A percentile compares a stretch with the other conserved stretches of the same genome.
These are phyloP conservation scores for Gleditsia sinensis DNA, from an alignment of 306 rosid species.

Conservation along the genomic window DNA sequence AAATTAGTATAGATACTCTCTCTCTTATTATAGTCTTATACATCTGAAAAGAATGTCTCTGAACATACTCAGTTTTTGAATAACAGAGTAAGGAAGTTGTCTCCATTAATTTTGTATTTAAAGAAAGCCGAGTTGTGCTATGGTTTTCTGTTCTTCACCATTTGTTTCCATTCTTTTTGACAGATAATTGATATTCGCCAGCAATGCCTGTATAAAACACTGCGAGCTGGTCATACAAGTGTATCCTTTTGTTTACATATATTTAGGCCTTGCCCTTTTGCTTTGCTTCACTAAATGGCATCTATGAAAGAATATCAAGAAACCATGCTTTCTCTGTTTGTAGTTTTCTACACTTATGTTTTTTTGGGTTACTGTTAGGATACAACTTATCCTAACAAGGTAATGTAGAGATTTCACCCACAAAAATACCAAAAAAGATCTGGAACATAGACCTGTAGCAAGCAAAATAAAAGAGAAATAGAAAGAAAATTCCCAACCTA, in stretches of 20 bases:
- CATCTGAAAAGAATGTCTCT: neutral
- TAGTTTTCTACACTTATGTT: neutral
- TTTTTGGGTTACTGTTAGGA: neutral
- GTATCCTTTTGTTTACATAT: constrained; percentile 61
- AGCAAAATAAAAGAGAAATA: too few species aligned
- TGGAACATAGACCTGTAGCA: too few species aligned
- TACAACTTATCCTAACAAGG: too few species aligned
- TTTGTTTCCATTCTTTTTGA: constrained; percentile 45
- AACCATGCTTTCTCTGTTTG: neutral
- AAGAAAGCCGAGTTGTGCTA: constrained; percentile 6
- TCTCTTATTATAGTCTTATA: neutral
- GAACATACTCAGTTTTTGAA: neutral
- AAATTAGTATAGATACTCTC: neutral
- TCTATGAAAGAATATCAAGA: constrained; percentile 8
- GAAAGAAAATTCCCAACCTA: too few species aligned
- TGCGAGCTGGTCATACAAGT: constrained; percentile 85
- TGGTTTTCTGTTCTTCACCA: constrained; percentile 30
- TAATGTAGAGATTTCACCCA: too few species aligned
- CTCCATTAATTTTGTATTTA: constrained; percentile 12
- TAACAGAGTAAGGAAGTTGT: neutral
- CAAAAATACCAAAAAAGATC: too few species aligned
- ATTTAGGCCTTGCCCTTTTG: neutral
- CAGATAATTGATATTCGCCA: constrained; percentile 91
- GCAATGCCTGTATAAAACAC: constrained; percentile 79
- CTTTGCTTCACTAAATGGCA: constrained; percentile 18